Base-by-base conservation (phyloP, 2,329 filamentous ascomycete genomes). In the Ceratocystis lukuohia region DNA sequence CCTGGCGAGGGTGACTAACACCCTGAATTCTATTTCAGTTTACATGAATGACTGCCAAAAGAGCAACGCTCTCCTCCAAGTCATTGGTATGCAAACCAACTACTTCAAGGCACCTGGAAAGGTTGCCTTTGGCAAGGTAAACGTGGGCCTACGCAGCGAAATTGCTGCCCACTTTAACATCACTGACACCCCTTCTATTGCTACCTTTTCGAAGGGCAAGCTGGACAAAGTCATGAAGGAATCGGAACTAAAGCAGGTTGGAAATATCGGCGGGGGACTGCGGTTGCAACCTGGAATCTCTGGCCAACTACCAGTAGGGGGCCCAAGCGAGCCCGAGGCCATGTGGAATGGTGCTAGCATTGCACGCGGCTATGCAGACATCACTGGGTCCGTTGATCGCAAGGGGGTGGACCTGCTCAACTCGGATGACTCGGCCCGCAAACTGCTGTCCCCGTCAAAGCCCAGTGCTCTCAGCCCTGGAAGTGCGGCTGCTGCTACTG, bases 341-440 rank as follows among this genome's bases (percentile, higher is more conserved):
- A 33, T 33, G 17, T 99, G 94, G 94, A 78, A 84, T 62, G 91
- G 89, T 41, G 87, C 86, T 41, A 80, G 82, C 50, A 78, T 91
- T 33, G 91, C 93, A 15, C 86, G 88, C 71, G 88, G 88, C 68
- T 97, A 96, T 77, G 79, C 74, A 70, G 90, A 97, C 74, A 84
- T 97, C 71, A 94, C 91, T 3, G 84, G 89, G 69, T 82, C 92
- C 73, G 82, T 96, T 62, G 91, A 97, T 72, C 73, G 87, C 30
- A 84, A 86, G 72, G 88, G 89, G 4, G 80, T 94, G 70, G 94
- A 99, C 74, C 81, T 97, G 65, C 78, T 97, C 72, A 99, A 99
- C 74, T 84, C 88, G 28, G 90, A 96, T 72, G 86, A 84, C 71
- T 80, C 81, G 46, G 88, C 91, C 66, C 82, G 86, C 70, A 84